A percentile compares a stretch with the other conserved stretches of the same genome.
Evolutionary conservation across 2,329 filamentous ascomycete species (phyloP).

Genomic region (Fusarium sublunatum): DNA sequence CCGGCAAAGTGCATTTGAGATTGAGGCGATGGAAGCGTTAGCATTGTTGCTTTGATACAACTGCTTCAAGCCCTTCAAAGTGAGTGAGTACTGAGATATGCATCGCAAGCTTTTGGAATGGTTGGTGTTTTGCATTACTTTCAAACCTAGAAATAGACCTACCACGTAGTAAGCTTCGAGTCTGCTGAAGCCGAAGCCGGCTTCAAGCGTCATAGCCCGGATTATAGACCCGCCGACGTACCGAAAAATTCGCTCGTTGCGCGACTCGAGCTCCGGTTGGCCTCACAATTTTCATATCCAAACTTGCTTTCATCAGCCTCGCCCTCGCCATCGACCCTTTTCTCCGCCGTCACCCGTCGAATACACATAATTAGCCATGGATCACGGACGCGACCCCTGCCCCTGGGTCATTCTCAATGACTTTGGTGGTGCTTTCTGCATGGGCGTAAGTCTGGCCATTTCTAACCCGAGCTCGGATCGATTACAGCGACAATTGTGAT

Average conservation of each 20-base stretch:
- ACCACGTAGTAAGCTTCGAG: slow-evolving; percentile 17
- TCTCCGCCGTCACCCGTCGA: slow-evolving; percentile 7
- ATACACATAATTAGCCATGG: slow-evolving; percentile 65
- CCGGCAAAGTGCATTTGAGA: background rate
- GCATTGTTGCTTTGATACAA: background rate
- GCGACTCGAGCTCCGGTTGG: slow-evolving; percentile 28
- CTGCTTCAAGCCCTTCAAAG: no score
- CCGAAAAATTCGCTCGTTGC: slow-evolving; percentile 31
- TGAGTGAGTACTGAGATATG: no score
- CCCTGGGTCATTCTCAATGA: slow-evolving; percentile 97
- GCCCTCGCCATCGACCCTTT: slow-evolving; percentile 10
- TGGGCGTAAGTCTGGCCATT: slow-evolving; percentile 76
- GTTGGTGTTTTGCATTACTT: no score
- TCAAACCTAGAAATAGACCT: no score
- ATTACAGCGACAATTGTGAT: slow-evolving; percentile 16
- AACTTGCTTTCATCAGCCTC: slow-evolving; percentile 27
- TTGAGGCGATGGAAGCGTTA: background rate
- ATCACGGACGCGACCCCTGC: slow-evolving; percentile 97
- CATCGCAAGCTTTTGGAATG: no score
- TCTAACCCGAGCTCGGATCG: slow-evolving; percentile 5
- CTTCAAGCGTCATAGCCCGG: slow-evolving; percentile 12
- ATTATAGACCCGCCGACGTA: slow-evolving; percentile 23
- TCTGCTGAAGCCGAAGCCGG: slow-evolving; percentile 25
- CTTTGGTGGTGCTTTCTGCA: slow-evolving; percentile 95
- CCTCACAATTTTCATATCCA: slow-evolving; percentile 40